Percentiles rank a stretch among this genome's conserved stretches.
phyloP scores from a whole-genome alignment of 2,329 filamentous ascomycete species.

The Ascochyta fabae region DNA sequence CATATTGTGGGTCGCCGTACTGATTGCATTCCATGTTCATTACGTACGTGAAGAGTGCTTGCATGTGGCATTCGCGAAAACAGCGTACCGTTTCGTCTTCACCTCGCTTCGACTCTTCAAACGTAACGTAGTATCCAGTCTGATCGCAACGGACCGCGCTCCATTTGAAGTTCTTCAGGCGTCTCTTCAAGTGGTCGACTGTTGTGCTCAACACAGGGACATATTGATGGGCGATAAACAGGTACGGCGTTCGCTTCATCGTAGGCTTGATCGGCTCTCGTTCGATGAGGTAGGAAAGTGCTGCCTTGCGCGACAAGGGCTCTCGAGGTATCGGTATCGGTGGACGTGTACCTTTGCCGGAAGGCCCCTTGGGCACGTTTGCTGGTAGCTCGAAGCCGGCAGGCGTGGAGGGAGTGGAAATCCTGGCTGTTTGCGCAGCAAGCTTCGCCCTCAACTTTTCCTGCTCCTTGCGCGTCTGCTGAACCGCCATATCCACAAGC shows the following conservation, averaged over 20 bases:
- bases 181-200: slow-evolving; percentile 86
- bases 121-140: slow-evolving; percentile 90
- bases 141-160: slow-evolving; percentile 83
- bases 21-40: slow-evolving; percentile 89
- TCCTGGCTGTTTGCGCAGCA: slow-evolving; percentile 35
- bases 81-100: slow-evolving; percentile 83
- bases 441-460: slow-evolving; percentile 52
- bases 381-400: slow-evolving; percentile 68
- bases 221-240: slow-evolving; percentile 85
- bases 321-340: slow-evolving; percentile 48
- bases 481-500: slow-evolving; percentile 77
- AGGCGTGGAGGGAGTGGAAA: slow-evolving; percentile 29
- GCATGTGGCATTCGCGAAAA: slow-evolving; percentile 77
- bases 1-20: slow-evolving; percentile 69
- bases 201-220: slow-evolving; percentile 88
- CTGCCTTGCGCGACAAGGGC: slow-evolving; percentile 54
- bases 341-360: slow-evolving; percentile 57
- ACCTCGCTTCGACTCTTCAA: slow-evolving; percentile 77
- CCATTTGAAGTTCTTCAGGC: slow-evolving; percentile 81
- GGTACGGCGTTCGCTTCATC: slow-evolving; percentile 81
- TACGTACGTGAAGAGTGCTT: slow-evolving; percentile 86
- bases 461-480: slow-evolving; percentile 69
- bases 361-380: slow-evolving; percentile 85
- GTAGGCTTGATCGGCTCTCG: slow-evolving; percentile 69
- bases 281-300: slow-evolving; percentile 63